Conservation (phyloP, 2,329 filamentous ascomycete species). For the Xylaria sp. region DNA sequence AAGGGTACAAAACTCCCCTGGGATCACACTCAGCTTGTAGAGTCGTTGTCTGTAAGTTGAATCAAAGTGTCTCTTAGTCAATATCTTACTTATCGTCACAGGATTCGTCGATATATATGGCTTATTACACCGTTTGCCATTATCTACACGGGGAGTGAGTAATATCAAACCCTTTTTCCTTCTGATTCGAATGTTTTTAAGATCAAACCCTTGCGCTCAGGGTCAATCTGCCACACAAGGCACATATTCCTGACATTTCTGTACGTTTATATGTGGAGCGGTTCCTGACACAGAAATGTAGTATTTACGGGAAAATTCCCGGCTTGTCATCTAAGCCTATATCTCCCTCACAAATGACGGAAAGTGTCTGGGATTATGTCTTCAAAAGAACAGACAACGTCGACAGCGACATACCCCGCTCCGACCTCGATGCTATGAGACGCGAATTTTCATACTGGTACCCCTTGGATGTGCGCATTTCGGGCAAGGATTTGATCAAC, state of each 20-base stretch:
- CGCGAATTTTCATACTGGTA: conserved; percentile 39
- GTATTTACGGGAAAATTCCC: conserved; percentile 76
- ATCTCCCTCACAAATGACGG: conserved; percentile 85
- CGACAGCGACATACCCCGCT: conserved; percentile 77
- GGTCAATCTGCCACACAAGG: not conserved
- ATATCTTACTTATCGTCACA: conserved; percentile 12
- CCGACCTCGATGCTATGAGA: conserved; percentile 66
- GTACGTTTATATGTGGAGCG: not conserved
- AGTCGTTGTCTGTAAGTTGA: conserved; percentile 72
- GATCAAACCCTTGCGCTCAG: not conserved
- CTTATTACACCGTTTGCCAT: conserved; percentile 75
- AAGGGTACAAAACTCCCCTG: conserved; percentile 89
- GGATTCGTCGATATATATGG: conserved; percentile 93
- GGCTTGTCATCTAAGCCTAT: conserved; percentile 71
- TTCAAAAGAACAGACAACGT: conserved; percentile 77
- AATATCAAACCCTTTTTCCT: not conserved
- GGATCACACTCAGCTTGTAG: conserved; percentile 90
- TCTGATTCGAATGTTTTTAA: not conserved
- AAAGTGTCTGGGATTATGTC: conserved; percentile 96
- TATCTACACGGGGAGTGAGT: conserved; percentile 77
- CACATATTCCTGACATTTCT: not conserved
- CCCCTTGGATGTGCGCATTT: conserved; percentile 26
- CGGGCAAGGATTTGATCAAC: conserved; percentile 29
- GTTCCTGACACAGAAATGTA: conserved; percentile 9
- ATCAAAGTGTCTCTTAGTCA: not conserved